These are phyloP conservation scores for Septoria petroselini DNA, from an alignment of 2,329 filamentous ascomycete genomes.

Conservation along the genomic window DNA sequence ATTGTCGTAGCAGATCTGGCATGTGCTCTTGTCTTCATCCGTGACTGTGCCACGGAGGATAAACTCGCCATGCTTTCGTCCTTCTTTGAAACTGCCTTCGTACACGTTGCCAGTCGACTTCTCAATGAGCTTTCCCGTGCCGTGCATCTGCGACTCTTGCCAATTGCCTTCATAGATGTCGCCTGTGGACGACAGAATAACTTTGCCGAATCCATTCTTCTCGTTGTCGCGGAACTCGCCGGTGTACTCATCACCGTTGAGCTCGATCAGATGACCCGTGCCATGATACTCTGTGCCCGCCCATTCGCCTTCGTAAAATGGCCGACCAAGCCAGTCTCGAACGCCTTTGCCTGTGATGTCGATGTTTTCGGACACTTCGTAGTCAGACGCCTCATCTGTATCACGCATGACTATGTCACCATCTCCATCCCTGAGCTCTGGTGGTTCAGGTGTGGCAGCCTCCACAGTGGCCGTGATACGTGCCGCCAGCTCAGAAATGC, in stretches of 20 bases:
- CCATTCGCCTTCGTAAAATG: conserved; percentile 55
- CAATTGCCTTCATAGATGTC: conserved; percentile 59
- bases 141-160: conserved; percentile 62
- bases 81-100: conserved; percentile 59
- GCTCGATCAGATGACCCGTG: conserved; percentile 52
- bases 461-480: conserved; percentile 11
- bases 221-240: conserved; percentile 54
- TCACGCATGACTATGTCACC: conserved; percentile 38
- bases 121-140: conserved; percentile 57
- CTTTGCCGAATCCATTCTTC: conserved; percentile 55
- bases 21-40: conserved; percentile 58
- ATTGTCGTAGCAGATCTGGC: conserved; percentile 61
- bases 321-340: conserved; percentile 53
- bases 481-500: not conserved
- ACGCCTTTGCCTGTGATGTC: conserved; percentile 35
- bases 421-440: conserved; percentile 43
- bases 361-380: conserved; percentile 38
- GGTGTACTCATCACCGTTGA: conserved; percentile 55
- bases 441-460: conserved; percentile 17
- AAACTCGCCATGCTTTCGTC: conserved; percentile 60
- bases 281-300: conserved; percentile 49
- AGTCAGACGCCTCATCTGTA: conserved; percentile 27
- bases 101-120: conserved; percentile 59
- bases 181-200: conserved; percentile 60
- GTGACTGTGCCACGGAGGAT: conserved; percentile 61